Evolutionary conservation across 2,329 filamentous ascomycete genomes (phyloP).

Genomic region (Sarocladium brachiariae): DNA sequence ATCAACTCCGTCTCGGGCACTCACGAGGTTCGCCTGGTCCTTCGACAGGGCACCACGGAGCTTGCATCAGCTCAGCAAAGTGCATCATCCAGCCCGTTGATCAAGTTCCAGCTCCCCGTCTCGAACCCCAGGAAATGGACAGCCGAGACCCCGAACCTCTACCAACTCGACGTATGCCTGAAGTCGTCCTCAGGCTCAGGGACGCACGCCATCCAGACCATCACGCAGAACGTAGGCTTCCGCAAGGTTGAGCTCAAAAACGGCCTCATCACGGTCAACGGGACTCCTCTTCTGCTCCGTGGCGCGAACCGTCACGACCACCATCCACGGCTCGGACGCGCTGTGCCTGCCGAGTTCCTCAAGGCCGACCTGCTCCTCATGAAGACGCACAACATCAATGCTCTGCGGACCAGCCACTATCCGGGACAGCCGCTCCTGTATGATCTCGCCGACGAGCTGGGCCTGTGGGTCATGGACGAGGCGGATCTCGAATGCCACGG

Average conservation of each 20-base stretch:
- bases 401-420: conserved; percentile 62
- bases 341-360: conserved; percentile 56
- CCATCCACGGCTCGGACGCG: conserved; percentile 55
- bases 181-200: not conserved
- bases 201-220: conserved; percentile 28
- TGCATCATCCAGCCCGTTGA: not conserved
- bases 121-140: conserved; percentile 58
- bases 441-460: conserved; percentile 56
- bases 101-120: not conserved
- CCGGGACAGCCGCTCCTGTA: conserved; percentile 54
- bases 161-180: conserved; percentile 22
- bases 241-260: conserved; percentile 55
- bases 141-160: conserved; percentile 59
- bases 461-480: conserved; percentile 52
- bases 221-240: conserved; percentile 56
- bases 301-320: conserved; percentile 68
- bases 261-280: conserved; percentile 56
- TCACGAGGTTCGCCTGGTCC: not conserved
- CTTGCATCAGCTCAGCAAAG: not conserved
- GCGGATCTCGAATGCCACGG: conserved; percentile 48
- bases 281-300: conserved; percentile 51
- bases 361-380: conserved; percentile 56
- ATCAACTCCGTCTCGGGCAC: not conserved
- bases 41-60: not conserved
- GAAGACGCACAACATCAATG: conserved; percentile 67